Evolutionary conservation across 345 rosid species (phyloP), one percentile per base, ranked within the genome.

Genomic region (Murraya koenigii): DNA sequence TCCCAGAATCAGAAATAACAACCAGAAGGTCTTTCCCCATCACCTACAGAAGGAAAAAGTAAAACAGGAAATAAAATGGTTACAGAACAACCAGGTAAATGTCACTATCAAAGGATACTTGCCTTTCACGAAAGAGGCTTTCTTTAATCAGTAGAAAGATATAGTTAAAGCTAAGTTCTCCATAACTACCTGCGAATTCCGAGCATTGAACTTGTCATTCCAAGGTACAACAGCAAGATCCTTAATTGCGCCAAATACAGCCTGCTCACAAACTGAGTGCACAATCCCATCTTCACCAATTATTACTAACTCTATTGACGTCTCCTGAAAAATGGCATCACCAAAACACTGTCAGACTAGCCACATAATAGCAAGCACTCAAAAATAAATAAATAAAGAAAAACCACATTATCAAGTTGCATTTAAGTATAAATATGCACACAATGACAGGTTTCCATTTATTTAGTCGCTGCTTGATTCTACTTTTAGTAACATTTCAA

Each of bases 1-100:
- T 96, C 81, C 99, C 99, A n/a, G 99, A 96, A 86, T 96, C 99
- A 86, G 99, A 96, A 81, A 89, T 81, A 78, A 89, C 93, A 82
- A 88, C 91, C 88, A 96, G 77, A 56, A 91, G 90, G 85, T 96
- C 99, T 82, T 88, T 94, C 66, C 90, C 95, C 75, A 55, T 75
- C 89, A 88, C 84, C 94, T 94, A 72, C 76, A 81, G 44, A 83
- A 69, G 74, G 80, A 72, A 79, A 79, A 75, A 79, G 79, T 11
- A 3, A 44, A 44, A 11, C 49, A 75, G 55, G 70, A 36, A 52
- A 44, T 8, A 65, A 71, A 35, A 60, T 30, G 49, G 25, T 59
- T 66, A 69, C 44, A 68, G 58, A 32, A 49, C 54, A 41, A 79
- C 72, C 65, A 41, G 3, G 44, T 49, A 68, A 59, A 28, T 60